phyloP scores from a whole-genome alignment of 208 protist species.

The Acanthamoeba royreba region DNA sequence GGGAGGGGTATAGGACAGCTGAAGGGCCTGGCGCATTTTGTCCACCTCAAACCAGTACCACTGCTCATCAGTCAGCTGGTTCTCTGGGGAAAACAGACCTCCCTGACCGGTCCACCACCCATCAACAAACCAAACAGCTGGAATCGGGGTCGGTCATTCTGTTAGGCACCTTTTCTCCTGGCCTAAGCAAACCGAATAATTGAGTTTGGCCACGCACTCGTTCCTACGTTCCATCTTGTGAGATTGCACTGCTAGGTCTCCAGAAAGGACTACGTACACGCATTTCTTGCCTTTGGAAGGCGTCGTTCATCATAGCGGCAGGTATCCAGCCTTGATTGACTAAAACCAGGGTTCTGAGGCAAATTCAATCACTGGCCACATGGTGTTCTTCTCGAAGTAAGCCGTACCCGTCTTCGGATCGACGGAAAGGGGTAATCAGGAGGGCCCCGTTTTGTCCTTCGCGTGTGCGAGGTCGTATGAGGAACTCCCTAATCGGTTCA shows the following conservation, averaged over 20 bases:
- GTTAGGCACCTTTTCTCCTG: background rate
- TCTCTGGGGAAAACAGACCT: background rate
- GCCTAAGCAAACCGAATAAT: background rate
- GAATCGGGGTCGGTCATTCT: background rate
- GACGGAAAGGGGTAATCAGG: background rate
- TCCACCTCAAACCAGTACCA: constrained; percentile 16
- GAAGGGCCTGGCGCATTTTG: background rate
- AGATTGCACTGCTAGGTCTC: background rate
- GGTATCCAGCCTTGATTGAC: background rate
- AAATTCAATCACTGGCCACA: background rate
- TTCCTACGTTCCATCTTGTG: background rate
- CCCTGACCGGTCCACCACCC: background rate
- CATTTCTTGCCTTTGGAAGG: background rate
- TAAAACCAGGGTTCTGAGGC: background rate
- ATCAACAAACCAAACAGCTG: background rate
- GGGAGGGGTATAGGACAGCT: background rate
- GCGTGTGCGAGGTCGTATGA: background rate
- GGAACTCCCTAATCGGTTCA: background rate
- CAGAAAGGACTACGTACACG: background rate
- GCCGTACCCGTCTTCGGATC: background rate
- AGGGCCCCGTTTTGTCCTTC: background rate
- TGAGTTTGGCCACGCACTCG: background rate
- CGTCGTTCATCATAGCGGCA: background rate
- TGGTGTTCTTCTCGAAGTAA: background rate
- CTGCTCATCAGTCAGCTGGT: background rate